phyloP scores from a whole-genome alignment of 164 flowering plant species.

The Magnolia sinica region DNA sequence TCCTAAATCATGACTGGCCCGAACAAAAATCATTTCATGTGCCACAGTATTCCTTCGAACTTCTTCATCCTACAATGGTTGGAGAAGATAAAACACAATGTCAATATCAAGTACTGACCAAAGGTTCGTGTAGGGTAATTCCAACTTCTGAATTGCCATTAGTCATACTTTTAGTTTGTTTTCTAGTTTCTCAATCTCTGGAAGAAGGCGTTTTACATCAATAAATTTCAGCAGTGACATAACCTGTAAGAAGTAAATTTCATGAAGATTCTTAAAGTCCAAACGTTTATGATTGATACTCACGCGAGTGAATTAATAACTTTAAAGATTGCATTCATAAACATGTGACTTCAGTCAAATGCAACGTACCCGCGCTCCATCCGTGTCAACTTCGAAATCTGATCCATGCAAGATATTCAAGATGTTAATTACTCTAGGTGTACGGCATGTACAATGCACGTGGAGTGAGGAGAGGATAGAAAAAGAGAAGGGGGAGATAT shows the following conservation, averaged over 20 bases:
- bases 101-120: neutral
- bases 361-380: conserved; percentile 42
- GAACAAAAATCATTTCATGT: conserved; percentile 18
- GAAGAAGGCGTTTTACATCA: conserved; percentile 28
- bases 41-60: conserved; percentile 16
- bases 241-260: conserved; percentile 21
- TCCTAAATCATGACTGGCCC: conserved; percentile 3
- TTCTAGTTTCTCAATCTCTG: conserved; percentile 25
- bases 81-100: neutral
- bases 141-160: neutral
- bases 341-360: conserved; percentile 21
- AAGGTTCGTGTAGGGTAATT: neutral
- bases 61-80: conserved; percentile 17
- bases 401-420: neutral
- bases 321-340: too few species aligned
- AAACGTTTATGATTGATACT: neutral
- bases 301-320: neutral
- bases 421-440: neutral
- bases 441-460: too few species aligned
- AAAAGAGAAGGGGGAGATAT: too few species aligned
- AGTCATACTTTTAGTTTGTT: conserved; percentile 26
- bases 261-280: neutral
- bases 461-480: too few species aligned
- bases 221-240: conserved; percentile 38
- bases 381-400: conserved; percentile 41